Conservation (phyloP, 805 yeast genomes). For the Cyberlindnera suaveolens region DNA sequence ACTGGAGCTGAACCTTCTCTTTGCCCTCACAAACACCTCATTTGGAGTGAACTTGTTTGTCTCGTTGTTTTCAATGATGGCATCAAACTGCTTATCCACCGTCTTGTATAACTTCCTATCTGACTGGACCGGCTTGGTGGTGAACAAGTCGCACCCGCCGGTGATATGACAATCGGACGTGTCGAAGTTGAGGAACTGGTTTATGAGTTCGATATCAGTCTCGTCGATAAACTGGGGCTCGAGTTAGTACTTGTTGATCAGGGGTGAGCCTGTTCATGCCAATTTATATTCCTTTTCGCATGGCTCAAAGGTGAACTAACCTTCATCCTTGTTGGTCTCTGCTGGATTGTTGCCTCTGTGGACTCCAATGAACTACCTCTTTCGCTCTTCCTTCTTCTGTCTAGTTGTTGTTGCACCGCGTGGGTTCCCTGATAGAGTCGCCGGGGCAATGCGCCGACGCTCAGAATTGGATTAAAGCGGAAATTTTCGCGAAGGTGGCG, state of each 20-base stretch:
- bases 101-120: slow-evolving; percentile 86
- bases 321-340: too few species aligned
- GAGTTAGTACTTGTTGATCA: slow-evolving; percentile 2
- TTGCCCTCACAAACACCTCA: slow-evolving; percentile 33
- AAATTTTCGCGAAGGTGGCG: too few species aligned
- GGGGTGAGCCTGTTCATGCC: background rate
- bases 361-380: too few species aligned
- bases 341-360: too few species aligned
- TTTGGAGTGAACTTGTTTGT: slow-evolving; percentile 14
- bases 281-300: background rate
- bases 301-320: too few species aligned
- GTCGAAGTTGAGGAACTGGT: slow-evolving; percentile 77
- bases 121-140: slow-evolving; percentile 88
- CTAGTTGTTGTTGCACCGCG: too few species aligned
- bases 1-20: slow-evolving; percentile 30
- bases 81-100: slow-evolving; percentile 73
- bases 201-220: slow-evolving; percentile 85
- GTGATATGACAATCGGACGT: slow-evolving; percentile 68
- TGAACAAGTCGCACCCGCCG: slow-evolving; percentile 90
- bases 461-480: too few species aligned
- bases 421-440: too few species aligned
- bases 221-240: slow-evolving; percentile 74
- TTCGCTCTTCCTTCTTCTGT: too few species aligned
- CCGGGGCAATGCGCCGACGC: too few species aligned
- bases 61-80: slow-evolving; percentile 29